Percentiles rank a stretch among this genome's conserved stretches.
Evolutionary conservation across 345 rosid species (phyloP).

Genomic region (Acer yangbiense): DNA sequence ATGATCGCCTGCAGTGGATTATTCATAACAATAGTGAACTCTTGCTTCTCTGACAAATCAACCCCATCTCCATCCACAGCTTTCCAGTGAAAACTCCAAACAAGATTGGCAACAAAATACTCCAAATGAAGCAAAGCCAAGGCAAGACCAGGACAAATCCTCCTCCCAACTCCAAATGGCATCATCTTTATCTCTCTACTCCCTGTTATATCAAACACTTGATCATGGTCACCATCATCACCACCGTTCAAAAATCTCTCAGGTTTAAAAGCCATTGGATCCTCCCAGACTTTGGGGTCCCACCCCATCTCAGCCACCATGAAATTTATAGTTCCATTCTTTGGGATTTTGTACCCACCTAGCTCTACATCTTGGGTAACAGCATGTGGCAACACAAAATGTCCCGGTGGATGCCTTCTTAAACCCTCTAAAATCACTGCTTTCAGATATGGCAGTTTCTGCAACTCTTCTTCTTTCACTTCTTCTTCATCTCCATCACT

Average conservation of each 20-base stretch:
- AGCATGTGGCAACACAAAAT: constrained; percentile 18
- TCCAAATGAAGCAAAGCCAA: constrained; percentile 15
- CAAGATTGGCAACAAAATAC: constrained; percentile 9
- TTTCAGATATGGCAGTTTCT: not conserved
- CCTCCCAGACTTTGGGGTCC: constrained; percentile 19
- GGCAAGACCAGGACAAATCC: not conserved
- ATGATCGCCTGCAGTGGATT: constrained; percentile 9
- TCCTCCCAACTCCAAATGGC: constrained; percentile 13
- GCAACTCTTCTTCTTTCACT: constrained; percentile 8
- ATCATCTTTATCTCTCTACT: constrained; percentile 11
- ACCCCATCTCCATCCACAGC: constrained; percentile 5
- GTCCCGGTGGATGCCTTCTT: constrained; percentile 16
- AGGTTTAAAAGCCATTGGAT: constrained; percentile 15
- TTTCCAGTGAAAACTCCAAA: constrained; percentile 5
- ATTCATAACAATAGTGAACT: constrained; percentile 18
- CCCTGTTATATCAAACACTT: constrained; percentile 14
- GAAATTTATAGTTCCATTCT: not conserved
- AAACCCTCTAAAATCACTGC: constrained; percentile 13
- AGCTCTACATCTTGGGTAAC: constrained; percentile 2
- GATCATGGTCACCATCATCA: not conserved
- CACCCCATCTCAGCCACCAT: constrained; percentile 23
- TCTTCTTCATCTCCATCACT: not conserved
- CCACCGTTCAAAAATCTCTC: constrained; percentile 4
- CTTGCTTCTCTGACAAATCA: constrained; percentile 13
- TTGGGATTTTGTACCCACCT: constrained; percentile 4